Evolutionary conservation across 495 filamentous ascomycete species (phyloP).

Genomic region (Chaetomidium leptoderma): DNA sequence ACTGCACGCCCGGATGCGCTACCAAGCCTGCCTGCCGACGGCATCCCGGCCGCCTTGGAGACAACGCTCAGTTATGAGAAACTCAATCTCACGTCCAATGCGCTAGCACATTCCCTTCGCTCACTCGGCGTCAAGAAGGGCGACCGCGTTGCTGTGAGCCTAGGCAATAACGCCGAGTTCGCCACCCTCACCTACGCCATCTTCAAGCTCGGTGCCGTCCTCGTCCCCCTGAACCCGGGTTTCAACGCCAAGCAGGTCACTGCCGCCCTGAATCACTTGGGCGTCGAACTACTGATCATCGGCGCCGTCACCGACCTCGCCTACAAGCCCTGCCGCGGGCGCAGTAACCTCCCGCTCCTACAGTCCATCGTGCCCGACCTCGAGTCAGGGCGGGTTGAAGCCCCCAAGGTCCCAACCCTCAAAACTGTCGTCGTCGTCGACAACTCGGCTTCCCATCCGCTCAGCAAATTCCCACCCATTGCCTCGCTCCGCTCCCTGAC

Average conservation of each 20-base stretch:
- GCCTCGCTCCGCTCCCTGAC: slow-evolving; percentile 35
- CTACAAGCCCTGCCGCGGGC: slow-evolving; percentile 63
- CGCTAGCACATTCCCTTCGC: slow-evolving; percentile 66
- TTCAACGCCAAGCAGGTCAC: slow-evolving; percentile 80
- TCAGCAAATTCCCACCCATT: slow-evolving; percentile 29
- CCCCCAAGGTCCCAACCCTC: slow-evolving; percentile 64
- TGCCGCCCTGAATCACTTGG: slow-evolving; percentile 72
- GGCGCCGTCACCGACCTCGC: slow-evolving; percentile 81
- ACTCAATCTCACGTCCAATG: slow-evolving; percentile 72
- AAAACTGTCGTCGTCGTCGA: slow-evolving; percentile 71
- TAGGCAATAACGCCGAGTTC: slow-evolving; percentile 83
- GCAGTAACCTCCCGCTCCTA: slow-evolving; percentile 70
- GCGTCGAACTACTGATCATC: slow-evolving; percentile 72
- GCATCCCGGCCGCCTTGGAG: slow-evolving; percentile 35
- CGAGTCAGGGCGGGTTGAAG: slow-evolving; percentile 48
- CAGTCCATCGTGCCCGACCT: slow-evolving; percentile 61
- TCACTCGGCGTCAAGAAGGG: slow-evolving; percentile 76
- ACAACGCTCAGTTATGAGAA: slow-evolving; percentile 62
- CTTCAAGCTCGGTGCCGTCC: slow-evolving; percentile 87
- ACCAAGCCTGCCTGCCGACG: slow-evolving; percentile 11
- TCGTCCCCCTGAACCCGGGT: slow-evolving; percentile 88
- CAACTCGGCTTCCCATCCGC: slow-evolving; percentile 59
- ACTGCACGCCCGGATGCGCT: slow-evolving; percentile 18
- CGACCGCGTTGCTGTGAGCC: slow-evolving; percentile 76
- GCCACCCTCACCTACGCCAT: slow-evolving; percentile 79